Conservation (phyloP, 78 protist genomes). For the Guillardia theta region DNA sequence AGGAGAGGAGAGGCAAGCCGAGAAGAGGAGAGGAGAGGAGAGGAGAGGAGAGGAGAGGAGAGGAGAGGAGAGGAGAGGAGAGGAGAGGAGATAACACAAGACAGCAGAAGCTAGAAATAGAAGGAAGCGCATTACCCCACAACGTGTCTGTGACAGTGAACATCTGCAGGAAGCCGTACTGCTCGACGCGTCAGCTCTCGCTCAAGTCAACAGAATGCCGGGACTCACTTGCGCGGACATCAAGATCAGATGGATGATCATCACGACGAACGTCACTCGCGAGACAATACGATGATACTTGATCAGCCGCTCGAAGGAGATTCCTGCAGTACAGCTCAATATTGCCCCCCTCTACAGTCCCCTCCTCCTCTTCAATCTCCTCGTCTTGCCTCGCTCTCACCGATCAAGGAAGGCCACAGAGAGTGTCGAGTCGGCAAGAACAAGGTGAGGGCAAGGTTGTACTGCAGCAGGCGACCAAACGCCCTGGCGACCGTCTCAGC, state of each 20-base stretch:
- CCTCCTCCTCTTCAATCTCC: too few species aligned
- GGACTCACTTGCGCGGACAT: neutral
- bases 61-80: neutral
- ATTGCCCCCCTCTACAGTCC: too few species aligned
- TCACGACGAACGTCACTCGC: neutral
- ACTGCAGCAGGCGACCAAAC: neutral
- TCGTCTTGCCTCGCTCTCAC: too few species aligned
- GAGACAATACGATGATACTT: neutral
- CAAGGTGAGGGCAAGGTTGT: neutral
- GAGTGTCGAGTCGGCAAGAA: neutral
- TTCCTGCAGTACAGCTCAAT: too few species aligned
- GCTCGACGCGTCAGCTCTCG: neutral
- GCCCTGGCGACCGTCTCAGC: neutral
- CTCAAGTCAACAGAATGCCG: too few species aligned
- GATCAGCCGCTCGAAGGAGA: neutral
- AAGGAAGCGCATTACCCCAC: neutral
- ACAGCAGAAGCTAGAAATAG: neutral
- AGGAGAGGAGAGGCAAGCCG: neutral
- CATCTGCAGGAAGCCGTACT: neutral
- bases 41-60: neutral
- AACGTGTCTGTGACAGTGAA: neutral
- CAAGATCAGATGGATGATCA: neutral
- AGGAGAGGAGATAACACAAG: neutral
- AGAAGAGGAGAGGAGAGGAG: neutral
- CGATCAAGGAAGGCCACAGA: neutral